Base-by-base conservation (phyloP, 345 rosid species). In the Nasturtium officinale region DNA sequence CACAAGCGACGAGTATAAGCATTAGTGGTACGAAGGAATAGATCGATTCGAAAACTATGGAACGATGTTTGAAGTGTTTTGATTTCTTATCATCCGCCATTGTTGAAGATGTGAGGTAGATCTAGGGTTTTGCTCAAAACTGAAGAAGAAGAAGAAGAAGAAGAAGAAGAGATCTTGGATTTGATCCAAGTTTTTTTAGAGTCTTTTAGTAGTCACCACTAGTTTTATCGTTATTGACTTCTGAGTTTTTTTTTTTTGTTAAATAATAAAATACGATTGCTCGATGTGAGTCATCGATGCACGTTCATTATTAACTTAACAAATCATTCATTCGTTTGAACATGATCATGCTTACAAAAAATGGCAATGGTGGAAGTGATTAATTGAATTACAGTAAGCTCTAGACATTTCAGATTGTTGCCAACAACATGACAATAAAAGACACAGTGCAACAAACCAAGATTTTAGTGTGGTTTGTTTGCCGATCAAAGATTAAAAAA, bases 1-100 rank as follows among this genome's bases (percentile, higher is more conserved):
- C 91, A 78, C 90, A 91, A 68, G 96, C 91, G 3, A 95, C 83
- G 71, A 95, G 89, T 35, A 90, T 75, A 72, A 91, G 84, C 74
- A 89, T 75, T 1, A 95, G 79, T 0, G 96, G 85, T 6, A 91
- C 57, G 67, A 91, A 74, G 2, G 93, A 86, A 83, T 79, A 94
- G 46, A 89, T 57, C 1, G 98, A 95, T 15, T 85, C 92, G 32
- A 94, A 69, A 74, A 89, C 61, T 32, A 50, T 63, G 10, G 23
- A 3, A 0, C 78, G 61, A 37, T 56, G 66, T n/a, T 82, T 72
- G 15, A 79, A 69, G 9, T 69, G 76, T 46, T 74, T 75, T 2
- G 77, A 76, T 60, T 85, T 82, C 74, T 42, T 74, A 15, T 74
- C 66, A 0, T 77, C 80, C 73, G 77, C 73, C 80, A 77, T 77